Conservation (phyloP, 1,284 basidiomycete species). For the Boletus mariae region DNA sequence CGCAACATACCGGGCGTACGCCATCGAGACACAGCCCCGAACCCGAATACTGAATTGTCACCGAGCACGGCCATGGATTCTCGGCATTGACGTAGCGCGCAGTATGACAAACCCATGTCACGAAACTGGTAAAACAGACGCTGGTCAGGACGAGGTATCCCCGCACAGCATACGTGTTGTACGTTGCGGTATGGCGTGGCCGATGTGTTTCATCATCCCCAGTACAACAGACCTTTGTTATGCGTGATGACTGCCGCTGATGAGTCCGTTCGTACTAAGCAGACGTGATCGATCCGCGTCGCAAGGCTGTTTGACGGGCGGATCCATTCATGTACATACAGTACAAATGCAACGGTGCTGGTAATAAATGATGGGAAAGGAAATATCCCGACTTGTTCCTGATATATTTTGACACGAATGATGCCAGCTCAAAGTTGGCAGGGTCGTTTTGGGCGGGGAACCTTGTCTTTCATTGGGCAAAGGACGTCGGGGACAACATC, state of each 20-base stretch:
- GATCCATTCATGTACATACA: not conserved
- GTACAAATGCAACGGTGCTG: not conserved
- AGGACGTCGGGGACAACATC: not conserved
- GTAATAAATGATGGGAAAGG: not conserved
- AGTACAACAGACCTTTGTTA: not conserved
- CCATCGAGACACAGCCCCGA: not conserved
- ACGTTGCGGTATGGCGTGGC: not conserved
- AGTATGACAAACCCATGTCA: not conserved
- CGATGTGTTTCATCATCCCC: not conserved
- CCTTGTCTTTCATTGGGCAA: not conserved
- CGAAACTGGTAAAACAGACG: not conserved
- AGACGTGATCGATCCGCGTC: not conserved
- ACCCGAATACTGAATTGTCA: not conserved
- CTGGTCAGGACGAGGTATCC: not conserved
- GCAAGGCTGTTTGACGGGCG: not conserved
- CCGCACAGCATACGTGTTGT: not conserved
- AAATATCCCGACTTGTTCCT: not conserved
- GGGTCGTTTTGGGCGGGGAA: not conserved
- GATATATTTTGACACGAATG: not conserved
- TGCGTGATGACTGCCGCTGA: not conserved
- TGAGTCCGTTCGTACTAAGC: not conserved
- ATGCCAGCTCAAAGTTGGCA: not conserved
- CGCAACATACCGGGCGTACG: not conserved
- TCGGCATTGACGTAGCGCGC: not conserved
- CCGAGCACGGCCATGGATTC: not conserved